Base-by-base conservation (phyloP, 75 land plant genomes). In the Pseudotsuga menziesii region DNA sequence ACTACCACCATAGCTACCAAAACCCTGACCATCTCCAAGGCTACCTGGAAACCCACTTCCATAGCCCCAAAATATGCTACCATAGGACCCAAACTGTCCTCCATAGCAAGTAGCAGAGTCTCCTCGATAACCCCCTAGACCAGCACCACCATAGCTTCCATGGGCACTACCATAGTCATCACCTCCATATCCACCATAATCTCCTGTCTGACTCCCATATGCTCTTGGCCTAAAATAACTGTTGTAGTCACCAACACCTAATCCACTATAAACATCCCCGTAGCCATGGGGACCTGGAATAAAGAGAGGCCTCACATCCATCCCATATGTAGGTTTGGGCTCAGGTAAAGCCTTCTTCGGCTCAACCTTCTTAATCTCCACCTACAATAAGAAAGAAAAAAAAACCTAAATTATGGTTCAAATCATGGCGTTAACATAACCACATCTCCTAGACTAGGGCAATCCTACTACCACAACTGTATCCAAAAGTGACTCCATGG, bases 361-460 rank as follows among this genome's bases (percentile, higher is more conserved):
- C 78, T 97, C 99, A 64, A 98, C 99, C 85, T 92, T 97, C 88
- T 97, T 97, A 79, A 97, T 87, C 84, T 97, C 99, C 80, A 97
- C 99, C 99, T 97, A 89, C 89, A 86, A 77, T 79, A 84, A 83
- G 86, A n/a, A 79, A 75, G 85, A 76, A 57, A 84, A 72, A 85
- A 86, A 76, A 85, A 88, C 79, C 91, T 90, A 89, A 56, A 56
- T 76, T 79, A 12, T 78, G 79, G 39, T 78, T 79, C 77, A 77
- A 70, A 74, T 57, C 75, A 27, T 73, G 78, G 25, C 70, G 60
- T 57, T 82, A 75, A 17, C 77, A 70, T 73, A 73, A 71, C 35
- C 6, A 59, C 52, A 12, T 39, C 32, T 8, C 61, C 56, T 35
- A 54, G 17, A 25, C 27, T 74, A 27, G 27, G 69, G 22, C 13